phyloP scores from a whole-genome alignment of 768 basidiomycete genomes.

The Xerocomellus chrysenteron region DNA sequence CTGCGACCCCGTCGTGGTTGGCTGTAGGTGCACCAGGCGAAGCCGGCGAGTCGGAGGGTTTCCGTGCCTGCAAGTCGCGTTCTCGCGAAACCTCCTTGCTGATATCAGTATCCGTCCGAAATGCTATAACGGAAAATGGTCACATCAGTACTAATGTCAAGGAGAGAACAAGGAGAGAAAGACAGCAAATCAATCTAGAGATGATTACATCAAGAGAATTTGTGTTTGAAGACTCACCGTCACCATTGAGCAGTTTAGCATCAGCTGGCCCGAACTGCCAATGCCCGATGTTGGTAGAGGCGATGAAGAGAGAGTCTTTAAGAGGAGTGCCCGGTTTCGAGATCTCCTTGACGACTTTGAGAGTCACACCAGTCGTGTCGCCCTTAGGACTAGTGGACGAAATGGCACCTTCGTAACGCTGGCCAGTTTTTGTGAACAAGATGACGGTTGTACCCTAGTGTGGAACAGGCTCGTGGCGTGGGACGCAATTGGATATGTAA shows the following conservation, averaged over 20 bases:
- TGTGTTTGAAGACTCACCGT: slow-evolving; percentile 49
- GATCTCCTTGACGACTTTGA: slow-evolving; percentile 78
- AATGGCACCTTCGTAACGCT: slow-evolving; percentile 75
- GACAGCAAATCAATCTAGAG: neutral
- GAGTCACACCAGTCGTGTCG: slow-evolving; percentile 67
- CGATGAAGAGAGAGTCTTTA: slow-evolving; percentile 68
- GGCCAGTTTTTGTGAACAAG: slow-evolving; percentile 65
- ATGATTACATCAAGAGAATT: neutral
- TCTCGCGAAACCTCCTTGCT: slow-evolving; percentile 57
- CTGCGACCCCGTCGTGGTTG: slow-evolving; percentile 39
- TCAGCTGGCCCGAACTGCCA: slow-evolving; percentile 77
- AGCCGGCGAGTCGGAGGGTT: slow-evolving; percentile 40
- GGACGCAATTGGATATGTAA: slow-evolving; percentile 9
- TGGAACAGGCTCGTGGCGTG: slow-evolving; percentile 14
- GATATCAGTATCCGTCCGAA: slow-evolving; percentile 83
- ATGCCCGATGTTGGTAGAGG: slow-evolving; percentile 67
- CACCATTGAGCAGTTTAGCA: slow-evolving; percentile 64
- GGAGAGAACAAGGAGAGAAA: neutral
- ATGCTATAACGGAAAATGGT: slow-evolving; percentile 45
- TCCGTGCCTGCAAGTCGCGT: slow-evolving; percentile 83
- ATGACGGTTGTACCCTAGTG: slow-evolving; percentile 75
- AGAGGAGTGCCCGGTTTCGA: slow-evolving; percentile 63
- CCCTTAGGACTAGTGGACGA: slow-evolving; percentile 59
- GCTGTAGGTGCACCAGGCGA: slow-evolving; percentile 26
- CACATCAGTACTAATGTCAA: slow-evolving; percentile 15